phyloP scores from a whole-genome alignment of 805 yeast species.

The Saturnispora hagleri region DNA sequence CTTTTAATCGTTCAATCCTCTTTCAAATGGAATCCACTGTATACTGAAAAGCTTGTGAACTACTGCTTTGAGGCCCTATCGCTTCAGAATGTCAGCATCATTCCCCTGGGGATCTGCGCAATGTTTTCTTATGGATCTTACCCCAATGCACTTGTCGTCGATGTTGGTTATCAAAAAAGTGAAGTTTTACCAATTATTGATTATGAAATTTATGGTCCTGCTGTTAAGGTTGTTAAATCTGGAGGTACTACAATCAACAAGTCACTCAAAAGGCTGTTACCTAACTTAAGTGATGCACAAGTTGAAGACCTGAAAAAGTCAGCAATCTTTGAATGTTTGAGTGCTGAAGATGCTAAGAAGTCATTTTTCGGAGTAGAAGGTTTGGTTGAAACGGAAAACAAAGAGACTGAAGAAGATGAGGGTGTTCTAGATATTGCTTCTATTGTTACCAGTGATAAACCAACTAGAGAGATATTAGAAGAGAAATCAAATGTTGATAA shows the following conservation, averaged over 20 bases:
- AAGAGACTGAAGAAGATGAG: constrained; percentile 32
- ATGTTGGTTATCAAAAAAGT: constrained; percentile 66
- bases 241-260: constrained; percentile 66
- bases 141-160: constrained; percentile 64
- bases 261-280: constrained; percentile 43
- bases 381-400: constrained; percentile 18
- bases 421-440: constrained; percentile 85
- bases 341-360: constrained; percentile 52
- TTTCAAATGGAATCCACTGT: constrained; percentile 56
- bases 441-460: constrained; percentile 66
- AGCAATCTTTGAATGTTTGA: constrained; percentile 68
- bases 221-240: constrained; percentile 25
- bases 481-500: constrained; percentile 15
- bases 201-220: constrained; percentile 50
- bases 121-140: constrained; percentile 63
- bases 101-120: constrained; percentile 61
- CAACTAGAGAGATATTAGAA: constrained; percentile 40
- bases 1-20: constrained; percentile 55
- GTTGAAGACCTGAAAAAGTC: constrained; percentile 70
- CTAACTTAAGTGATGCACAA: constrained; percentile 47
- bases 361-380: constrained; percentile 56
- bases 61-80: constrained; percentile 68
- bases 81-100: constrained; percentile 59
- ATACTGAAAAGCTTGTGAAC: constrained; percentile 62
- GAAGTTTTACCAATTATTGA: constrained; percentile 78